Evolutionary conservation across 495 filamentous ascomycete genomes (phyloP).

Genomic region (Monascus purpureus): DNA sequence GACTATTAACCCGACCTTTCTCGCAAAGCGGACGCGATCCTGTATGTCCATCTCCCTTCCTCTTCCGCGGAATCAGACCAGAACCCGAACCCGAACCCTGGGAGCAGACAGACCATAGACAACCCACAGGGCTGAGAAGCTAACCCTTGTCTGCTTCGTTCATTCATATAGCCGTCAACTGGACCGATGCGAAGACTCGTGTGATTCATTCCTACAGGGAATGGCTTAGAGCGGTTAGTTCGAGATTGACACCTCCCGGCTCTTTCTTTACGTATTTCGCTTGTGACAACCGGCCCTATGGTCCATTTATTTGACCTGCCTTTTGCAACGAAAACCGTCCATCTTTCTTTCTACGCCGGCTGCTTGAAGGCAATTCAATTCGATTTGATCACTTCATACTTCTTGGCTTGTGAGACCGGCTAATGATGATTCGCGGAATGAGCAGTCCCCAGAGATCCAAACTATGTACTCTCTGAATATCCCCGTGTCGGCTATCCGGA

Average conservation of each 20-base stretch:
- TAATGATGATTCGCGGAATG: background rate
- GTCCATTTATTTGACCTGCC: background rate
- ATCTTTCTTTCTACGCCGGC: no score
- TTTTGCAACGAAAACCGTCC: background rate
- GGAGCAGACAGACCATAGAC: no score
- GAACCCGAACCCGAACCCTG: no score
- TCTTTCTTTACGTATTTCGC: background rate
- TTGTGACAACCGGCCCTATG: no score
- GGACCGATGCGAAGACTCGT: constrained; percentile 66
- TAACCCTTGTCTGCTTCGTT: constrained; percentile 4
- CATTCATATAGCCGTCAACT: constrained; percentile 56
- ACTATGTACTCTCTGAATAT: constrained; percentile 87
- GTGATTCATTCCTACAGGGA: constrained; percentile 79
- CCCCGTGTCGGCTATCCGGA: constrained; percentile 76
- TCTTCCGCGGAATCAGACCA: constrained; percentile 5
- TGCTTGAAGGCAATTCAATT: no score
- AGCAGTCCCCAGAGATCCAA: constrained; percentile 87
- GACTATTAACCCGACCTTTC: constrained; percentile 84
- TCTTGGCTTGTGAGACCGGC: no score
- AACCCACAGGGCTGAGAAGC: constrained; percentile 8
- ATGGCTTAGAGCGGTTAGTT: constrained; percentile 85
- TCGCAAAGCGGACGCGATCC: constrained; percentile 75
- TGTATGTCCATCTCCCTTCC: constrained; percentile 46
- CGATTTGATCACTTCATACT: no score
- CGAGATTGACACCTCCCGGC: background rate